Evolutionary conservation across 371 early-diverging fungal species (phyloP).

Genomic region (Nematocida parisii): DNA sequence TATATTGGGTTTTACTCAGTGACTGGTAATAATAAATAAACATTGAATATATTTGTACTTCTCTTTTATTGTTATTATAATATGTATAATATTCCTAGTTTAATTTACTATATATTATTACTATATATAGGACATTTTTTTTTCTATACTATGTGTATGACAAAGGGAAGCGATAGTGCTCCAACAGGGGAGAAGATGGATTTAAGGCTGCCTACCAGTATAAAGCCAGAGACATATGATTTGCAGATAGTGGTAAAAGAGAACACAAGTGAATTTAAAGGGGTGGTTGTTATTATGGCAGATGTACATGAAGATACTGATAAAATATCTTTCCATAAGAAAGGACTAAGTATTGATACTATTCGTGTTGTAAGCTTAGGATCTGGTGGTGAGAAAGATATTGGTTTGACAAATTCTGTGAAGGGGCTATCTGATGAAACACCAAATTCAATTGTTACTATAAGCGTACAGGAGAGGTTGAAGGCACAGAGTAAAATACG

Average conservation of each 20-base stretch:
- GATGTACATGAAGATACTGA: constrained; percentile 13
- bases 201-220: constrained; percentile 25
- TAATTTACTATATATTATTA: not conserved
- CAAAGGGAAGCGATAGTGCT: not conserved
- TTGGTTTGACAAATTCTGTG: not conserved
- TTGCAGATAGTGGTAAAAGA: constrained; percentile 24
- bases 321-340: constrained; percentile 11
- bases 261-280: constrained; percentile 15
- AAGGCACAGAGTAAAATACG: not conserved
- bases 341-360: constrained; percentile 2
- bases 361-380: not conserved
- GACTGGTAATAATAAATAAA: not conserved
- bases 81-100: not conserved
- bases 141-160: constrained; percentile 35
- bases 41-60: not conserved
- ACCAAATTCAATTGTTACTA: constrained; percentile 8
- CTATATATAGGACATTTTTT: constrained; percentile 22
- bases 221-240: constrained; percentile 30
- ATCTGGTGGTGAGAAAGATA: not conserved
- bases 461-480: not conserved
- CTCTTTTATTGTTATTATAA: not conserved
- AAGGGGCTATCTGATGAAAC: not conserved
- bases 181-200: not conserved
- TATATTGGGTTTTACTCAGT: too few relatives aligned
- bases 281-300: constrained; percentile 2